phyloP scores from a whole-genome alignment of 345 rosid genomes.

The Heritiera fomes region DNA sequence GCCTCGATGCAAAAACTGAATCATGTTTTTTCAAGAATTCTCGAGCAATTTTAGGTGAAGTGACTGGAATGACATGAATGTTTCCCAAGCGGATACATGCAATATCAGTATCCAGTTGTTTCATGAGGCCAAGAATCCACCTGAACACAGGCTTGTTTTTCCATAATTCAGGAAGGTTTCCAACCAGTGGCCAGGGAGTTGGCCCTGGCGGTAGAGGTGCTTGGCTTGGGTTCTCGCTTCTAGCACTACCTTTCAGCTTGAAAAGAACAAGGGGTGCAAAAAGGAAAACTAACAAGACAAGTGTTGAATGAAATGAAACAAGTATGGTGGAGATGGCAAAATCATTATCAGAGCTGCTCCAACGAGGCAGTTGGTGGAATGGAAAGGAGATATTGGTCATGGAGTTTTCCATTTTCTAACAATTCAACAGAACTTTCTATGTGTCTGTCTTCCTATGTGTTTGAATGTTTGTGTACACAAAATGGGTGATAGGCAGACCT shows the following conservation, averaged over 20 bases:
- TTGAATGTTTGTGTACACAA: no score
- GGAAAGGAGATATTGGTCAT: neutral
- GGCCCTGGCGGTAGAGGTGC: conserved; percentile 21
- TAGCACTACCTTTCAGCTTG: neutral
- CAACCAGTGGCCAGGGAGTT: conserved; percentile 41
- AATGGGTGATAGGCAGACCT: neutral
- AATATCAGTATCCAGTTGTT: conserved; percentile 30
- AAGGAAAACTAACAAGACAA: neutral
- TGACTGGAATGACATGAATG: conserved; percentile 30
- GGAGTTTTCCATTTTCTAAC: neutral
- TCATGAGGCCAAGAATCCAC: conserved; percentile 32
- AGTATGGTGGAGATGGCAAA: neutral
- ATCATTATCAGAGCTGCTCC: neutral
- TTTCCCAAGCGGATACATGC: conserved; percentile 46
- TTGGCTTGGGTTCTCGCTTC: neutral
- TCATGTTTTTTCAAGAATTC: conserved; percentile 41
- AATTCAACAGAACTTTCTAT: no score
- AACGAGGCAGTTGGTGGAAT: neutral
- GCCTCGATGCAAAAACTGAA: conserved; percentile 35
- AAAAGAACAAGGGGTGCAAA: neutral
- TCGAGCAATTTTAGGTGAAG: conserved; percentile 35
- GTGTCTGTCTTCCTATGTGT: neutral
- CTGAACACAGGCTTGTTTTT: conserved; percentile 30
- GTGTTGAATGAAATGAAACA: neutral
- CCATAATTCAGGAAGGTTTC: conserved; percentile 35